These are phyloP conservation scores for Nematocida homosporus DNA, from an alignment of 371 early-diverging fungal genomes.

Conservation along the genomic window DNA sequence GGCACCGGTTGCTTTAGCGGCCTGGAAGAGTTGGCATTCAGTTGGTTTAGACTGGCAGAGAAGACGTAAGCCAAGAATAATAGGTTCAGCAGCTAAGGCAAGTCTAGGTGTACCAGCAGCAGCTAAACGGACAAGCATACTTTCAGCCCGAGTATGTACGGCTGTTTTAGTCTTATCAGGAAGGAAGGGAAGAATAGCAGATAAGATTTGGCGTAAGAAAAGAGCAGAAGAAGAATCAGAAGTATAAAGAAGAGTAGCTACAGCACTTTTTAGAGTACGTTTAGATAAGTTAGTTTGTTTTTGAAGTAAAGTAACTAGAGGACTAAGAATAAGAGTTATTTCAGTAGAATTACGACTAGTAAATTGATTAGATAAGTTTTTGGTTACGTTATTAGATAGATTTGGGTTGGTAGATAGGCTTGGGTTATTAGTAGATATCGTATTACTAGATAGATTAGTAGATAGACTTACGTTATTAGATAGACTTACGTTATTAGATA, in stretches of 20 bases:
- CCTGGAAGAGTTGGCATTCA: conserved; percentile 23
- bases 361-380: neutral
- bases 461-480: too few species aligned
- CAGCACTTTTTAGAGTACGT: neutral
- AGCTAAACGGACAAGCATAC: conserved; percentile 47
- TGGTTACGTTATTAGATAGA: neutral
- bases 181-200: neutral
- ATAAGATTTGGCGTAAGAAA: conserved; percentile 2
- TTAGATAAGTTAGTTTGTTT: conserved; percentile 13
- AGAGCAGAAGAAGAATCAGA: conserved; percentile 7
- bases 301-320: conserved; percentile 6
- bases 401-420: too few species aligned
- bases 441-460: too few species aligned
- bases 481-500: too few species aligned
- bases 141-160: conserved; percentile 22
- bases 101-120: conserved; percentile 2
- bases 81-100: conserved; percentile 19
- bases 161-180: conserved; percentile 6
- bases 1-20: conserved; percentile 13
- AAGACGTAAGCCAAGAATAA: conserved; percentile 19
- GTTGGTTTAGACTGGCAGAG: conserved; percentile 3
- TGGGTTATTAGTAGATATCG: too few species aligned
- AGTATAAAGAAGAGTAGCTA: conserved; percentile 20
- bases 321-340: neutral
- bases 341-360: too few species aligned